These are phyloP conservation scores for Mortierella claussenii DNA, from an alignment of 192 early-diverging fungal species.

Conservation along the genomic window DNA sequence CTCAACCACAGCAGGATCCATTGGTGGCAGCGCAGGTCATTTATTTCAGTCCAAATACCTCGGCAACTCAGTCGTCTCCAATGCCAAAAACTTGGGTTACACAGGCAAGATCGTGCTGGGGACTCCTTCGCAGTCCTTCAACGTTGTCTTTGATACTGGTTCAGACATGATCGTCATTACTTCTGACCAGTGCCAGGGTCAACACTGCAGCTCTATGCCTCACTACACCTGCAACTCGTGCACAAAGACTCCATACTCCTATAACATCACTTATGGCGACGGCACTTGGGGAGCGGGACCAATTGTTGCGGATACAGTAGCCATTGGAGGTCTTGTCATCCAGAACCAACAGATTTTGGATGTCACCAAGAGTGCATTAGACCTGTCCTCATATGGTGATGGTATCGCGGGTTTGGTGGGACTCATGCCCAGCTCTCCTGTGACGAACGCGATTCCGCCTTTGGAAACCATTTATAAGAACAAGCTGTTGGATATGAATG, in stretches of 20 bases:
- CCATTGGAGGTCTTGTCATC: slow-evolving; percentile 45
- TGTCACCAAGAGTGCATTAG: slow-evolving; percentile 36
- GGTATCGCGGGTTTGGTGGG: slow-evolving; percentile 41
- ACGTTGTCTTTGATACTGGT: slow-evolving; percentile 93
- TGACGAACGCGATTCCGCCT: slow-evolving; percentile 39
- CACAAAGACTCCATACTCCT: slow-evolving; percentile 44
- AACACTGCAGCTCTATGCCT: slow-evolving; percentile 24
- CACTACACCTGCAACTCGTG: slow-evolving; percentile 47
- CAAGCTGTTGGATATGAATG: slow-evolving; percentile 43
- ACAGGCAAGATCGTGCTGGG: slow-evolving; percentile 88
- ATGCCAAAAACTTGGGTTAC: slow-evolving; percentile 69
- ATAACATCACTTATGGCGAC: slow-evolving; percentile 54
- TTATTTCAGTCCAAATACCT: slow-evolving; percentile 42
- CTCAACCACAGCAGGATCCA: neutral
- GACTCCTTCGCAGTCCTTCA: slow-evolving; percentile 88
- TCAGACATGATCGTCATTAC: slow-evolving; percentile 53
- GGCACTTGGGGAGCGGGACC: slow-evolving; percentile 52
- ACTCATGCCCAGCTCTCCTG: slow-evolving; percentile 45
- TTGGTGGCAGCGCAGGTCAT: neutral
- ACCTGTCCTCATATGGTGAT: slow-evolving; percentile 30
- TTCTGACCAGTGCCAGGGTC: slow-evolving; percentile 38
- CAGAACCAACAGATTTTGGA: slow-evolving; percentile 49
- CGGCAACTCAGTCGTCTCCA: slow-evolving; percentile 37
- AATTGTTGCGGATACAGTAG: slow-evolving; percentile 36
- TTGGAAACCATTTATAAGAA: slow-evolving; percentile 32